Evolutionary conservation across 495 filamentous ascomycete species (phyloP).

Genomic region (Xylaria intraflava): DNA sequence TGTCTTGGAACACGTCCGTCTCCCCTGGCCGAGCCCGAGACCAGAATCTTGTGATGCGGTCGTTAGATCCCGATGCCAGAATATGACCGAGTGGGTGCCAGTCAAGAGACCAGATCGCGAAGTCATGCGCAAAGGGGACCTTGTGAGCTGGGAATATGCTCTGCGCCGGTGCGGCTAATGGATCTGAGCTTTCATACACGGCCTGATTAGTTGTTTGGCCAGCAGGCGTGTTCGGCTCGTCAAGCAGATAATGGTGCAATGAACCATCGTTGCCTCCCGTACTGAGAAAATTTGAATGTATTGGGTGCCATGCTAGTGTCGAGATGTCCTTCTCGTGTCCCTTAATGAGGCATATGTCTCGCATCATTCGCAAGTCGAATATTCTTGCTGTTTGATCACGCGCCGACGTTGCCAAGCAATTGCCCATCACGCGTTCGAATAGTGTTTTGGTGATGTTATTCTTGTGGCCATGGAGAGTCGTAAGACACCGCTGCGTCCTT

Average conservation of each 20-base stretch:
- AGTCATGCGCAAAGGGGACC: conserved; percentile 80
- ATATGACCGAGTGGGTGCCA: conserved; percentile 97
- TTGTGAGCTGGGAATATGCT: conserved; percentile 83
- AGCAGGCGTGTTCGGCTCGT: conserved; percentile 77
- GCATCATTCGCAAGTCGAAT: conserved; percentile 97
- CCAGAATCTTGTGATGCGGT: conserved; percentile 95
- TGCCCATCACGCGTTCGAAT: conserved; percentile 76
- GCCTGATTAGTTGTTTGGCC: conserved; percentile 62
- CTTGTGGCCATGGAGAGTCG: conserved; percentile 94
- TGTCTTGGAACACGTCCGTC: conserved; percentile 71
- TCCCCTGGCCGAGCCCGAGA: conserved; percentile 83
- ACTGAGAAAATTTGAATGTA: conserved; percentile 80
- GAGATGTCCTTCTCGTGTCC: conserved; percentile 95
- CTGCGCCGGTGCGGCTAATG: conserved; percentile 68
- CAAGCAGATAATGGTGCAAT: conserved; percentile 83
- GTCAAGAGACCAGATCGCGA: conserved; percentile 92
- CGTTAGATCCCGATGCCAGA: conserved; percentile 96
- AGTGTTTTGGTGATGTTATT: conserved; percentile 85
- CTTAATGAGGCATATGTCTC: conserved; percentile 83
- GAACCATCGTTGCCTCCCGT: conserved; percentile 86
- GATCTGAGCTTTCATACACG: conserved; percentile 77
- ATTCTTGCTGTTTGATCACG: conserved; percentile 86
- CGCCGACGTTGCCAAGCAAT: conserved; percentile 83
- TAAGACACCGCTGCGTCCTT: conserved; percentile 78
- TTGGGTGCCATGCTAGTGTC: conserved; percentile 87